phyloP scores from a whole-genome alignment of 805 yeast species.

The Starmera dryadoides region DNA sequence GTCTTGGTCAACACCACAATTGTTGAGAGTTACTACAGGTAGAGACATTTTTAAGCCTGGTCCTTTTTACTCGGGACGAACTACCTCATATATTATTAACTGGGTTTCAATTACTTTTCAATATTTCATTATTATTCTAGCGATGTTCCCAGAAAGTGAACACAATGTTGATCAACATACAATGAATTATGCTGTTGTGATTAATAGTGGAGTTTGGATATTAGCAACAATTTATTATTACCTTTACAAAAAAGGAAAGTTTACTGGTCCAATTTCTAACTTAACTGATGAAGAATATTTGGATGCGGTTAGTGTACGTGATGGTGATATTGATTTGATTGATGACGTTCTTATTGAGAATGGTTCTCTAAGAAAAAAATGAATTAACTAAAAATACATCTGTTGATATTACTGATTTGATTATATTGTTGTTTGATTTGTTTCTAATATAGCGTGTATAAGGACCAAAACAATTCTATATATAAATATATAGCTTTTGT shows the following conservation, averaged over 20 bases:
- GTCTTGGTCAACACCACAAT: conserved; percentile 34
- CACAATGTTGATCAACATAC: conserved; percentile 24
- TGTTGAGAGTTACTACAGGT: conserved; percentile 35
- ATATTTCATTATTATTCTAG: conserved; percentile 43
- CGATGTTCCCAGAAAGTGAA: conserved; percentile 51
- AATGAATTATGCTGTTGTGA: conserved; percentile 70
- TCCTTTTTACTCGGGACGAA: conserved; percentile 53
- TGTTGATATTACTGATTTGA: too few relatives aligned
- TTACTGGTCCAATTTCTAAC: conserved; percentile 46
- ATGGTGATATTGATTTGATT: too few relatives aligned
- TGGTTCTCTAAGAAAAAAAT: too few relatives aligned
- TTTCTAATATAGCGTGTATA: too few relatives aligned
- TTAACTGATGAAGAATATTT: conserved; percentile 23
- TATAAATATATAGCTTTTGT: too few relatives aligned
- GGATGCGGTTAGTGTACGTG: too few relatives aligned
- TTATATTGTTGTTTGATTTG: too few relatives aligned
- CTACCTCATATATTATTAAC: conserved; percentile 37
- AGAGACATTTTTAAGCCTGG: conserved; percentile 53
- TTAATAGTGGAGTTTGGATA: conserved; percentile 56
- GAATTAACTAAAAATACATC: too few relatives aligned
- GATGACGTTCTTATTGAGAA: too few relatives aligned
- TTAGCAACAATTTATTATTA: conserved; percentile 46
- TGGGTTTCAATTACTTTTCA: conserved; percentile 44
- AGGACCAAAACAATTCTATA: too few relatives aligned
- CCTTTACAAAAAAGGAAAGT: conserved; percentile 43